Conservation (phyloP, 345 rosid genomes). For the Eutrema heterophyllum region DNA sequence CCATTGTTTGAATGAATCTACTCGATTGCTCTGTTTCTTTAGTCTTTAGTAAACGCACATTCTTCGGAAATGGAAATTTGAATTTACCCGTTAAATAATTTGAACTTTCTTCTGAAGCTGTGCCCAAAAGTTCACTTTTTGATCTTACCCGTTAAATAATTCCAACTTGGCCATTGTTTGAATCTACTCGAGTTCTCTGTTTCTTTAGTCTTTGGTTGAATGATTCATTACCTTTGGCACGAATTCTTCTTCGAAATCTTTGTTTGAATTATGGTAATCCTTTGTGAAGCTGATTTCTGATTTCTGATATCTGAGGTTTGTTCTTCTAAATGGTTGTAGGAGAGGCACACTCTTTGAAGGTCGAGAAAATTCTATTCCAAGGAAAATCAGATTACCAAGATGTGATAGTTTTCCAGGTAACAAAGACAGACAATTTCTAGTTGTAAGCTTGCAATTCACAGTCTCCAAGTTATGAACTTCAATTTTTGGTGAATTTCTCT, state of each 20-base stretch:
- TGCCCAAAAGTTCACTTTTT: not conserved
- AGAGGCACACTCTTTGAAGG: slow-evolving; percentile 93
- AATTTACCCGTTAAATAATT: too few species aligned
- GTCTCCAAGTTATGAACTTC: not conserved
- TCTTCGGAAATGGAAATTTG: too few species aligned
- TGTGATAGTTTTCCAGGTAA: slow-evolving; percentile 90
- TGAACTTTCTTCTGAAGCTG: too few species aligned
- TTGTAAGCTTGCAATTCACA: not conserved
- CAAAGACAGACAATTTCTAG: not conserved
- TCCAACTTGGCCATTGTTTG: too few species aligned
- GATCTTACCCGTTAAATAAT: too few species aligned
- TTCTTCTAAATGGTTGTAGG: slow-evolving; percentile 41
- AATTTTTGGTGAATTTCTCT: not conserved
- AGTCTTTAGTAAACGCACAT: too few species aligned
- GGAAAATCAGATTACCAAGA: slow-evolving; percentile 89
- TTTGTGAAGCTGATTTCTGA: not conserved
- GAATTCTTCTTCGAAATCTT: too few species aligned
- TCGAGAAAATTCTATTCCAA: slow-evolving; percentile 72
- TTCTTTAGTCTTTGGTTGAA: not conserved
- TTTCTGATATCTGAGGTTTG: not conserved
- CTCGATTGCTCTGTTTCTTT: not conserved
- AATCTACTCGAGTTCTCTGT: not conserved
- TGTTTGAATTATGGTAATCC: not conserved
- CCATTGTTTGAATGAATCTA: not conserved
- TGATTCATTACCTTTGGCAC: too few species aligned